Base-by-base conservation (phyloP, 2,329 filamentous ascomycete genomes). In the Zymoseptoria crescenta region DNA sequence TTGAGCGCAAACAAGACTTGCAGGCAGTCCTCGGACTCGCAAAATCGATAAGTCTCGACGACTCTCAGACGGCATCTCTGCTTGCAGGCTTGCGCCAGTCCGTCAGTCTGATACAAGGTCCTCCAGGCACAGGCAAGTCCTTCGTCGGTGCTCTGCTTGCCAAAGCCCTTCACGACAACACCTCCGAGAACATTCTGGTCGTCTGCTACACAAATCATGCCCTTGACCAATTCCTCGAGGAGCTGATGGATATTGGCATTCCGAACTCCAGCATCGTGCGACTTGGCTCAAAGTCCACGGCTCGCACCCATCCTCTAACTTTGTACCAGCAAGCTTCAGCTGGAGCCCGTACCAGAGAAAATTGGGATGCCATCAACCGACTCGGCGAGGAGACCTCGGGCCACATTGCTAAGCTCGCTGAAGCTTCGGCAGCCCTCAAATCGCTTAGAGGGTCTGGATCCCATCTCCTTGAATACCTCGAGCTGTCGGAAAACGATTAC, bases 121-220 rank as follows among this genome's bases (percentile, higher is more conserved):
- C 88, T 1, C 88, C 88, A 65, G 87, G 83, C 0, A 91, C 87
- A 0, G 88, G 88, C 1, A 92, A 92, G 63, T 89, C 87, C 0
- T 88, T 89, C 60, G 80, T 89, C 3, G 88, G 88, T 0, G 84
- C 87, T 0, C 72, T 87, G 1, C 75, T 86, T 1, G 80, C 82
- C 0, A 84, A 85, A 56, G 70, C 77, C 0, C 67, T 91, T 0
- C 72, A 83, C 24, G 68, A 81, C 1, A 63, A 76, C 3, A 83
- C 81, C 0, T 28, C 64, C 0, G 75, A 82, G 48, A 81, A 70
- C 0, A 81, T 91, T 0, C 74, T 91, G 0, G 81, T 91, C 0
- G 70, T 79, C 0, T 78, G 75, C 59, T 80, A 78, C 60, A 81
- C 79, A 1, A 81, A 81, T 58, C 79, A 82, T 65, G 80, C 80